These are phyloP conservation scores for Rhizophora mangle DNA, from an alignment of 345 rosid species.

Conservation along the genomic window DNA sequence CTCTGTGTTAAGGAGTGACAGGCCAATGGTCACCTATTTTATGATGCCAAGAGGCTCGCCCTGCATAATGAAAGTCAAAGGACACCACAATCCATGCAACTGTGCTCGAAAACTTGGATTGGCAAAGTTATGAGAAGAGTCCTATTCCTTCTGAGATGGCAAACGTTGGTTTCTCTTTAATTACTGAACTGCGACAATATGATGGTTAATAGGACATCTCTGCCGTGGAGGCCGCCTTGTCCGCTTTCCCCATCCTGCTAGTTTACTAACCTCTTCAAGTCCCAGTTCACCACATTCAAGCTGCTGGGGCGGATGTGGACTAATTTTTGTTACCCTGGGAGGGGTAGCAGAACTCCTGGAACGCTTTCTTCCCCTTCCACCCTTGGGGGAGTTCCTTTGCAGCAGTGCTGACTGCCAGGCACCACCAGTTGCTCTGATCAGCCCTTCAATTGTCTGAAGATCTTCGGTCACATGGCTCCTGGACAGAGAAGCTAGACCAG, in stretches of 20 bases:
- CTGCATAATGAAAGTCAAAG: neutral
- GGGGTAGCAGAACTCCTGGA: conserved; percentile 2
- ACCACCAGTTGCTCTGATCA: conserved; percentile 61
- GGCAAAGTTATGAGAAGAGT: neutral
- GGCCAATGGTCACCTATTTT: conserved; percentile 11
- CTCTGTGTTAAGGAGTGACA: neutral
- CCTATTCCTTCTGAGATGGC: neutral
- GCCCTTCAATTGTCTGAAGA: conserved; percentile 64
- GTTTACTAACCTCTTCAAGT: conserved; percentile 43
- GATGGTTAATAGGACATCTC: conserved; percentile 42
- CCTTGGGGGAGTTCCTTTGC: conserved; percentile 36
- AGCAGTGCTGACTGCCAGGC: conserved; percentile 48
- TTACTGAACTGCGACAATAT: conserved; percentile 14
- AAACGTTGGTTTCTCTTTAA: neutral
- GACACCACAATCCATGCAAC: neutral
- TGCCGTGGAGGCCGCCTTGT: conserved; percentile 70
- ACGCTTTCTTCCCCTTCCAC: conserved; percentile 53
- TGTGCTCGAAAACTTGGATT: conserved; percentile 6
- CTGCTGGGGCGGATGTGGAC: conserved; percentile 22
- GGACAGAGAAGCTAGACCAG: conserved; percentile 53
- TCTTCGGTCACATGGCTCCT: conserved; percentile 69
- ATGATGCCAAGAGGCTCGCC: neutral
- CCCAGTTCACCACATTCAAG: conserved; percentile 35
- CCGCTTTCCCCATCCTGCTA: conserved; percentile 83
- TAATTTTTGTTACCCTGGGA: conserved; percentile 12